Evolutionary conservation across 768 basidiomycete species (phyloP).

Genomic region (Hericium erinaceus): DNA sequence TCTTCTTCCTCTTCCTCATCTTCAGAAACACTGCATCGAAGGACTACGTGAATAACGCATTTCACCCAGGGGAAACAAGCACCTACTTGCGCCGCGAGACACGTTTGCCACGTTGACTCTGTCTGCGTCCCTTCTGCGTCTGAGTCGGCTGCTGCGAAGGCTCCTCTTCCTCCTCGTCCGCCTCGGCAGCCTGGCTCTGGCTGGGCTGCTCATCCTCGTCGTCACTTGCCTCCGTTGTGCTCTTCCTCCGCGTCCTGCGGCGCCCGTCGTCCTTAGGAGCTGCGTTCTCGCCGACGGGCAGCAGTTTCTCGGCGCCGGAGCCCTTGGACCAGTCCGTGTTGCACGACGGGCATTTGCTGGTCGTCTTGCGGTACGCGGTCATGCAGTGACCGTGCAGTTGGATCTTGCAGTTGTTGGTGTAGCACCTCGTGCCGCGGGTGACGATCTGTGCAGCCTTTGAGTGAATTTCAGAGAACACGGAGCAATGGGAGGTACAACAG

Average conservation of each 20-base stretch:
- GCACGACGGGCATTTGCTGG: constrained; percentile 48
- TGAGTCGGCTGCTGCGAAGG: constrained; percentile 13
- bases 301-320: constrained; percentile 34
- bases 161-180: constrained; percentile 30
- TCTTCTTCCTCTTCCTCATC: neutral
- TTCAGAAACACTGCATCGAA: neutral
- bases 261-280: constrained; percentile 11
- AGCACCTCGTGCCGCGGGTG: constrained; percentile 61
- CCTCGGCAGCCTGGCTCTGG: constrained; percentile 32
- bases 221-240: constrained; percentile 47
- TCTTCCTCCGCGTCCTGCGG: constrained; percentile 10
- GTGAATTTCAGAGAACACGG: neutral
- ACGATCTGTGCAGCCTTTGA: constrained; percentile 35
- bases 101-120: neutral
- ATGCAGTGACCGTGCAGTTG: constrained; percentile 63
- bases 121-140: constrained; percentile 13
- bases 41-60: neutral
- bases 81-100: neutral
- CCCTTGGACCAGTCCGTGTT: constrained; percentile 48
- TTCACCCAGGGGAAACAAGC: neutral
- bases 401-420: constrained; percentile 49
- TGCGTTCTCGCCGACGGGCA: constrained; percentile 52
- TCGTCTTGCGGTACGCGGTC: constrained; percentile 35
- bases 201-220: constrained; percentile 10
- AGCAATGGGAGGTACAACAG: constrained; percentile 7